Base-by-base conservation (phyloP, 768 basidiomycete genomes). In the Fomitopsis serialis region DNA sequence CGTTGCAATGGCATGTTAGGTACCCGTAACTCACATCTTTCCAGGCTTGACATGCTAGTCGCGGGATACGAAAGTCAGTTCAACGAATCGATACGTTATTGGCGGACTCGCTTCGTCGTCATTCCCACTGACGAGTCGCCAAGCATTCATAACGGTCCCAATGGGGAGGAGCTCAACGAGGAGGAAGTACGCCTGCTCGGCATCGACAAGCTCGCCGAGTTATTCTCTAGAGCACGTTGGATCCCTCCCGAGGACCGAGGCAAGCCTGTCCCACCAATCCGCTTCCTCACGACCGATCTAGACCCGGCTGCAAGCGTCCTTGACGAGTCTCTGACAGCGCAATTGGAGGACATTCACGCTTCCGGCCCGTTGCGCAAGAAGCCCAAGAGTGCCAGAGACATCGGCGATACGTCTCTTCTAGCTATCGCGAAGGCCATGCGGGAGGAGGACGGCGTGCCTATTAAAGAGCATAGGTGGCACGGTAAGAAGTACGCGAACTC, bases 31-130 rank as follows among this genome's bases (percentile, higher is more conserved):
- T 34, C 13, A 27, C 23, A 9, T 49, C 40, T 29, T 7, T 37
- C 15, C 47, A 93, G 91, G 55, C 65, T 93, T 53, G 91, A 93
- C 64, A 90, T 93, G 89, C 67, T 92, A 2, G 84, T 90, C 3
- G 85, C 86, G 32, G 87, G 89, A 1, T 89, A 92, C 60, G 87
- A 92, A 62, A 82, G 84, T 55, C 77, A 87, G 48, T 85, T 89
- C 65, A 82, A 82, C 61, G 89, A 92, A 55, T 85, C 88, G 2
- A 74, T 95, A 29, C 82, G 90, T 44, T 96, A 96, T 62, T 97
- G 96, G 92, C 80, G 95, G 12, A 98, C 94, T 0, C 78, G 95
- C 21, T 97, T 97, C 66, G 78, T 98, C 23, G 84, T 99, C 19
- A 89, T 99, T 25, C 96, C 96, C 0, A 86, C 92, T 0, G 74